Base-by-base conservation (phyloP, 192 early-diverging fungal species). In the Mortierella alpina region DNA sequence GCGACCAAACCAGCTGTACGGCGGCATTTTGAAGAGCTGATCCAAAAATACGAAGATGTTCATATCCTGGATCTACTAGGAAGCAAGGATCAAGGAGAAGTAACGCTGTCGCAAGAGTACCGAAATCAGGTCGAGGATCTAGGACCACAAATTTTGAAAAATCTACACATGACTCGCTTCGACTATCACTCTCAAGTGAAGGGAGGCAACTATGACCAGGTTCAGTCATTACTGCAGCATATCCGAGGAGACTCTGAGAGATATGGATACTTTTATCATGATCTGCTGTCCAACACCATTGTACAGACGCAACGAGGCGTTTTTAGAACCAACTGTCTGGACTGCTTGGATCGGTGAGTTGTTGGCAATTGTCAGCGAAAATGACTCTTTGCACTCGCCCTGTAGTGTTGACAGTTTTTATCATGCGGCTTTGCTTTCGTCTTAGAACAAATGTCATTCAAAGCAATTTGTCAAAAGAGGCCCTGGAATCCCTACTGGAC, bases 401-500 rank as follows among this genome's bases (percentile, higher is more conserved):
- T 57, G 17, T 9, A 51, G 47, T 9, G 9, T 23, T 12, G 22
- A 9, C 17, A 65, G 1, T 31, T 31, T 31, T 31, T 31, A 2
- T 31, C 31, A 31, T 3, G 31, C 31, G 31, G 31, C 3, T 31
- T 31, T 31, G 3, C 31, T 44, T 14, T 63, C 78, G 86, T 63
- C 84, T 94, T 82, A 90, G 98, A 20, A 99, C 98, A 13, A 99
- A 99, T 73, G 89, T 97, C 13, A 94, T 96, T 12, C 95, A 99
- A 83, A 95, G 86, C 83, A 88, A 90, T 48, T 60, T 95, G 11
- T 92, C 93, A 17, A 88, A 86, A 45, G 67, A 69, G 8, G 78
- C 87, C 1, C 55, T 92, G 8, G 68, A 82, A 5, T 63, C 63
- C 12, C 88, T 89, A 72, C 42, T 93, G 8, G 66, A 66, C 52